phyloP scores from a whole-genome alignment of 495 filamentous ascomycete genomes.

The Cudoniella acicularis region DNA sequence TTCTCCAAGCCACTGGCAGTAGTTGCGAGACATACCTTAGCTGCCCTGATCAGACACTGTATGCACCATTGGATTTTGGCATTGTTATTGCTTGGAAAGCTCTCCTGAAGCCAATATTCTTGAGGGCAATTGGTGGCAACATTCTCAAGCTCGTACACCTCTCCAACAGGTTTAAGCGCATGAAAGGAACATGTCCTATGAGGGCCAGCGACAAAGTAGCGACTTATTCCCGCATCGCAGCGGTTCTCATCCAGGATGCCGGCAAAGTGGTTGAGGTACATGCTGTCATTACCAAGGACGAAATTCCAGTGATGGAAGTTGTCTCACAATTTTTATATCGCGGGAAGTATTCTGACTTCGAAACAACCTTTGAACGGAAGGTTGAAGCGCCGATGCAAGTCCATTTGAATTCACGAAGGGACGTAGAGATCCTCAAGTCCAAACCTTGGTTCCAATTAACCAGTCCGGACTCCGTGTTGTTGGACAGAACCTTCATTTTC shows the following conservation, averaged over 20 bases:
- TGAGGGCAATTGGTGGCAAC: conserved; percentile 84
- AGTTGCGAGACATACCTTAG: conserved; percentile 94
- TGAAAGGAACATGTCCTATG: conserved; percentile 84
- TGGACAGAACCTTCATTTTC: conserved; percentile 90
- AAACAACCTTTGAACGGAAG: conserved; percentile 96
- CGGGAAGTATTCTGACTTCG: conserved; percentile 81
- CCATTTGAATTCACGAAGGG: conserved; percentile 76
- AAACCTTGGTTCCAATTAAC: conserved; percentile 91
- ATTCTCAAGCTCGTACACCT: conserved; percentile 90
- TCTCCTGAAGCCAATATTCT: conserved; percentile 95
- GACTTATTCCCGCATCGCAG: conserved; percentile 89
- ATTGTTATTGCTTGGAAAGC: conserved; percentile 98
- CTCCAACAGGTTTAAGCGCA: conserved; percentile 92
- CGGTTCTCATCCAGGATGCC: conserved; percentile 91
- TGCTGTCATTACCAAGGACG: conserved; percentile 81
- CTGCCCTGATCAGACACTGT: conserved; percentile 84
- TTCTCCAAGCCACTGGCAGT: conserved; percentile 95
- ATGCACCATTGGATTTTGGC: conserved; percentile 95
- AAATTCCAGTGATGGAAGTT: conserved; percentile 87
- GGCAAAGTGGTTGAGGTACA: conserved; percentile 98
- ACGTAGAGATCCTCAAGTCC: conserved; percentile 82
- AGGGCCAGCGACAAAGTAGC: conserved; percentile 86
- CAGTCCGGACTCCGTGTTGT: conserved; percentile 65
- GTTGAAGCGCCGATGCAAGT: conserved; percentile 89
- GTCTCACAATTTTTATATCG: conserved; percentile 94